Conservation (phyloP, 2,329 filamentous ascomycete species). For the Esteya vermicola region DNA sequence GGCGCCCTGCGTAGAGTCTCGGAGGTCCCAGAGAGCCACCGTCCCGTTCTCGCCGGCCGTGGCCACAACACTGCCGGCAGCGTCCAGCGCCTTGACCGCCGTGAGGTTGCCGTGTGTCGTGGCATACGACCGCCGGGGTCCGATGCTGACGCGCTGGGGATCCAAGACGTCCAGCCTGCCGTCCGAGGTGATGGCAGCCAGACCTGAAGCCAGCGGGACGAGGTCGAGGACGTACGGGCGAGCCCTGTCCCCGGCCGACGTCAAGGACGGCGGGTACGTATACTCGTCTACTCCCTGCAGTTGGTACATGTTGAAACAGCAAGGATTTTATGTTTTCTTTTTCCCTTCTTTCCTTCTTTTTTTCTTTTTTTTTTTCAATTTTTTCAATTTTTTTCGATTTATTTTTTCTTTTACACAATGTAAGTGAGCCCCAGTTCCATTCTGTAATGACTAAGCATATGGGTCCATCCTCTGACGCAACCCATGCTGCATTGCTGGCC, state of each 20-base stretch:
- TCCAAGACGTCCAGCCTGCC: slow-evolving; percentile 55
- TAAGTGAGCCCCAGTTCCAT: background rate
- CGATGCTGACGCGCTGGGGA: slow-evolving; percentile 36
- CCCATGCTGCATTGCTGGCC: too few relatives aligned
- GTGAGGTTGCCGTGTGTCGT: slow-evolving; percentile 50
- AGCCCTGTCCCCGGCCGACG: slow-evolving; percentile 21
- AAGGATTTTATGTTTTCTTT: background rate
- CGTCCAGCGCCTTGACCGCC: slow-evolving; percentile 42
- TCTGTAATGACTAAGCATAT: slow-evolving; percentile 5
- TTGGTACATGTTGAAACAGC: slow-evolving; percentile 28
- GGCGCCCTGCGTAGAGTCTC: slow-evolving; percentile 23
- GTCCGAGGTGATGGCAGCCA: slow-evolving; percentile 56
- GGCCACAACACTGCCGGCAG: slow-evolving; percentile 37
- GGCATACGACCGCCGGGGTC: slow-evolving; percentile 30
- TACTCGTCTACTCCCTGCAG: slow-evolving; percentile 24
- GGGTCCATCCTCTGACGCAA: too few relatives aligned
- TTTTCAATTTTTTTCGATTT: background rate
- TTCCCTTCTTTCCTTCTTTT: background rate
- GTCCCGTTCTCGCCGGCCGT: slow-evolving; percentile 61
- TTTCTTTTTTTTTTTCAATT: background rate
- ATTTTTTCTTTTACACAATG: background rate
- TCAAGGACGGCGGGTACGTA: too few relatives aligned
- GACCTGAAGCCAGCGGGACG: slow-evolving; percentile 30
- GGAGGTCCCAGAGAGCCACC: slow-evolving; percentile 52
- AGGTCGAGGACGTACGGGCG: slow-evolving; percentile 46